Evolutionary conservation across 805 yeast species (phyloP), one percentile per base, ranked within the genome.

Genomic region (Zygosaccharomyces bailii): DNA sequence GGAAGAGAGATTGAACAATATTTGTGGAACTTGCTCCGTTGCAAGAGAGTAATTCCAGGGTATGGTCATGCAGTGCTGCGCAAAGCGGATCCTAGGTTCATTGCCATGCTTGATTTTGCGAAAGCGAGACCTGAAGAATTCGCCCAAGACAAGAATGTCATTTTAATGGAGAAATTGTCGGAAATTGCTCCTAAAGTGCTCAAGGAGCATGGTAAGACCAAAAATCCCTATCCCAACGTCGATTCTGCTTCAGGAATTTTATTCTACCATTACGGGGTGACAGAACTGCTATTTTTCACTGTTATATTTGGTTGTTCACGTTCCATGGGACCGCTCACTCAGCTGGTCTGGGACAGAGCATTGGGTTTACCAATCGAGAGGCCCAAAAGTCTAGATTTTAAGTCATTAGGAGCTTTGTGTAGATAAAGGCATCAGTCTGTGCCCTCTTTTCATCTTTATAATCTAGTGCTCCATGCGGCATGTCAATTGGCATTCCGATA

Each of bases 31-130:
- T 70, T 84, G 42, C 74, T 85, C 54, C 79, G 82, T 66, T 71
- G 81, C 37, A 86, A 86, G 50, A 76, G 89, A 59, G 93, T 85
- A 49, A 81, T 85, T 51, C 95, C 95, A 51, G 95, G 95, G 50
- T 86, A 86, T 71, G 95, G 95, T 38, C 95, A 85, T 66, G 93
- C 93, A 44, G 93, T 85, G 42, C 74, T 85, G 66, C 76, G 95
- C 69, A 80, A 78, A 74, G 80, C 91, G 40, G 93, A 85, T 67
- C 93, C 93, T 49, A 75, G 93, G 58, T 85, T 80, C 70, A 73
- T 76, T 45, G 91, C 90, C 46, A 82, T 81, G 73, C 72, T 83
- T 60, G 77, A 77, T 58, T 84, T 83, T 65, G 89, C 83, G 42
- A 69, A 74, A 57, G 60, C 65, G 37, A 69, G 76, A 42, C 67